Base-by-base conservation (phyloP, 1,284 basidiomycete species). In the Marasmius fiardii region DNA sequence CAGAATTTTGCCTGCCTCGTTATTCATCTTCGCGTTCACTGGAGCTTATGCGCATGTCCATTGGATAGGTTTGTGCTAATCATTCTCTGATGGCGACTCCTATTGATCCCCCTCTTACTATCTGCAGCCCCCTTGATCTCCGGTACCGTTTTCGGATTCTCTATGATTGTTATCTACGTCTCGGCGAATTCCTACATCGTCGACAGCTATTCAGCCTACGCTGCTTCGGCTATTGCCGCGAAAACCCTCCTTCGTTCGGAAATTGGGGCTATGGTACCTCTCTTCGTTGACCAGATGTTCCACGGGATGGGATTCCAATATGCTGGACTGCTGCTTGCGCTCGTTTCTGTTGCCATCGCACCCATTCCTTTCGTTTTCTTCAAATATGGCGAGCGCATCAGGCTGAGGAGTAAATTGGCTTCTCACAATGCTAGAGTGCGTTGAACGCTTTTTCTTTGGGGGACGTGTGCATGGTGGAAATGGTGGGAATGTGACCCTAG, bases 11-110 rank as follows among this genome's bases (percentile, higher is more conserved):
- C 73, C 74, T 5, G 43, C 63, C 7, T 67, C 72, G 14, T 64
- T 75, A 0, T 71, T 74, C 62, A 65, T 75, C n/a, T 75, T 75
- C 57, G 73, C 73, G 1, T 81, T 80, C 70, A 79, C 78, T 1
- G 79, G 78, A 8, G 73, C 63, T 16, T 74, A 72, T 54, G 51
- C 59, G 6, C 62, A 60, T 54, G 72, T 75, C 0, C 68, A 74
- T 59, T 74, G 70, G 67, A 72, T 74, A 7, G 71, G 69, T 60
- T 58, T 10, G 65, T 56, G 14, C 37, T 23, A 18, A 31, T 33
- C 18, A 43, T 48, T 14, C 6, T 10, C 35, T 28, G 20, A 23
- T 16, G 10, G 16, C 21, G 39, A 28, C 44, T 21, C 6, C 24
- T 18, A 23, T 21, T 16, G 3, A 41, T 31, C 26, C 24, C 31